phyloP scores from a whole-genome alignment of 495 filamentous ascomycete genomes.

The Xylaria castorea region DNA sequence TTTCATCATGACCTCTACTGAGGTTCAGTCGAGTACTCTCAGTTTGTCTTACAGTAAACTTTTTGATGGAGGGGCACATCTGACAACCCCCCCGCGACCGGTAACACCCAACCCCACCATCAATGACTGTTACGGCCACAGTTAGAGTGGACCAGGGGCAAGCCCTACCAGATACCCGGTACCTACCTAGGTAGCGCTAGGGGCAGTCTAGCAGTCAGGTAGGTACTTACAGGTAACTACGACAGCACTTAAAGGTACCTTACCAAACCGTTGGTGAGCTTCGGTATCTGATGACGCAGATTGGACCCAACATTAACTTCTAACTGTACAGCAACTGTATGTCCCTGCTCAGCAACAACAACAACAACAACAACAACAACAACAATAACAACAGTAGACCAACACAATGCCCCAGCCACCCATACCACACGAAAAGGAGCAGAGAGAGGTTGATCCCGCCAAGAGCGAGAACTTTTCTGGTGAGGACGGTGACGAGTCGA shows the following conservation, averaged over 20 bases:
- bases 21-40: background rate
- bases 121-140: background rate
- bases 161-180: background rate
- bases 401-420: conserved; percentile 16
- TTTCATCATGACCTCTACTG: background rate
- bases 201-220: too few relatives aligned
- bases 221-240: too few relatives aligned
- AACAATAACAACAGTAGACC: background rate
- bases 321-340: background rate
- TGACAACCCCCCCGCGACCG: conserved; percentile 1
- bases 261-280: background rate
- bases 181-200: background rate
- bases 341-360: background rate
- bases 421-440: conserved; percentile 5
- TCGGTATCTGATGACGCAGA: conserved; percentile 10
- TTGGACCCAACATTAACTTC: background rate
- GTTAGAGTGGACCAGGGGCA: background rate
- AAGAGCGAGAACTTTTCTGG: background rate
- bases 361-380: conserved; percentile 3
- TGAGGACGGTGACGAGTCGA: conserved; percentile 32
- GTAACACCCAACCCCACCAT: conserved; percentile 12
- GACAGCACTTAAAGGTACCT: too few relatives aligned
- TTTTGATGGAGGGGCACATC: conserved; percentile 31
- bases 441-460: background rate
- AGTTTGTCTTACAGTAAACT: background rate